These are phyloP conservation scores for Gamsiella multidivaricata DNA, from an alignment of 192 early-diverging fungal genomes.

Conservation along the genomic window DNA sequence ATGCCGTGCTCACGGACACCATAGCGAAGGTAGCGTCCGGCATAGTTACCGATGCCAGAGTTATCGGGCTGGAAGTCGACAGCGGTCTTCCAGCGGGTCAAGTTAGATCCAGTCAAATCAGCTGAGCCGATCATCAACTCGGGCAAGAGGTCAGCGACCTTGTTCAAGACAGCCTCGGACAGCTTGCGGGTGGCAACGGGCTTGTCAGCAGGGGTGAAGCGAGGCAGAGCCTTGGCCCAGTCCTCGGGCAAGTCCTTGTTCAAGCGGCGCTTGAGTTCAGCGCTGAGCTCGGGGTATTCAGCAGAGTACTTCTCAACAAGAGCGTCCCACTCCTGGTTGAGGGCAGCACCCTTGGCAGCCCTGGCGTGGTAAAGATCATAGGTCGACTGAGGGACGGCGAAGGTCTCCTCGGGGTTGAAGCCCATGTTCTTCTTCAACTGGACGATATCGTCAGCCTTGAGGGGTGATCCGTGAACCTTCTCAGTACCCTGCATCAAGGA, in stretches of 20 bases:
- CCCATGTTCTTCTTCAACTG: slow-evolving; percentile 86
- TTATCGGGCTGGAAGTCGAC: slow-evolving; percentile 90
- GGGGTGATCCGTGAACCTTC: slow-evolving; percentile 92
- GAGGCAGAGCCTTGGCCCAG: slow-evolving; percentile 80
- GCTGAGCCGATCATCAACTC: slow-evolving; percentile 97
- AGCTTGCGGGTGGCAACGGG: slow-evolving; percentile 92
- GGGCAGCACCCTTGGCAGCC: slow-evolving; percentile 67
- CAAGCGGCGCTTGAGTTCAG: slow-evolving; percentile 83
- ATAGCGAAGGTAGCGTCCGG: slow-evolving; percentile 92
- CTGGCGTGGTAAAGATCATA: slow-evolving; percentile 59
- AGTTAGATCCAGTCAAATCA: slow-evolving; percentile 96
- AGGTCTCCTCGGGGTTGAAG: slow-evolving; percentile 82
- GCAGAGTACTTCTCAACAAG: slow-evolving; percentile 77
- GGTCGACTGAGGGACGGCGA: slow-evolving; percentile 78
- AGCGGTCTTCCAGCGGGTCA: slow-evolving; percentile 95
- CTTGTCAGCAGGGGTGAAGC: slow-evolving; percentile 84
- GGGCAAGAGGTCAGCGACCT: slow-evolving; percentile 80
- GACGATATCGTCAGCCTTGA: slow-evolving; percentile 83
- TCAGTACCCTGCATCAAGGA: slow-evolving; percentile 89
- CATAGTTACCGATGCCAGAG: slow-evolving; percentile 84
- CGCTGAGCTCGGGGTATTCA: slow-evolving; percentile 77
- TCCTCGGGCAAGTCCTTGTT: slow-evolving; percentile 78
- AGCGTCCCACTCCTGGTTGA: slow-evolving; percentile 82
- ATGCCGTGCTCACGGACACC: slow-evolving; percentile 99
- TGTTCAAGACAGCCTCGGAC: slow-evolving; percentile 87